These are phyloP conservation scores for Macaranga tanarius DNA, from an alignment of 441 rosid species.

Conservation along the genomic window DNA sequence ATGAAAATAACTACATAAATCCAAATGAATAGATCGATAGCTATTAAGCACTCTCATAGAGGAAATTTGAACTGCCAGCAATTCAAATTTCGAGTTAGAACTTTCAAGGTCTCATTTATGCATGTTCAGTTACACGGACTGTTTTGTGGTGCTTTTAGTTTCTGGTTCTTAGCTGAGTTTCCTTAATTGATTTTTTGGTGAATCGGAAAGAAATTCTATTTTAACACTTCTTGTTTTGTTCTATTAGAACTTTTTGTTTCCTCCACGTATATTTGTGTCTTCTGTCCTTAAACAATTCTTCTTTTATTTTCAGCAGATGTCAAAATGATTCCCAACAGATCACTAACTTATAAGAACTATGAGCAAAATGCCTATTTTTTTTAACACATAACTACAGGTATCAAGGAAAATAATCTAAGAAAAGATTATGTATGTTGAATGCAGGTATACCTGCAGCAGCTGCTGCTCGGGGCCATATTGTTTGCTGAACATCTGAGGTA, in stretches of 20 bases:
- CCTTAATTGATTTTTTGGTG: neutral
- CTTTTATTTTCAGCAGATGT: neutral
- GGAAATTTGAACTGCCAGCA: too few relatives aligned
- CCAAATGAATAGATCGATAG: neutral
- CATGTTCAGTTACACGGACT: neutral
- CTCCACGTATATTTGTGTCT: neutral
- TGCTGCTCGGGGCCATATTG: conserved; percentile 98
- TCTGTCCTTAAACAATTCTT: neutral
- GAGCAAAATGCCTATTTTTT: too few relatives aligned
- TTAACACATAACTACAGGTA: too few relatives aligned
- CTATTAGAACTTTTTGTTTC: neutral
- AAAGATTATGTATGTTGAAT: neutral
- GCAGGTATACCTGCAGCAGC: conserved; percentile 75
- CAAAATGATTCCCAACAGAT: neutral
- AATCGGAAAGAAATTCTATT: neutral
- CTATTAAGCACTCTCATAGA: neutral
- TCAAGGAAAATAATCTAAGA: neutral
- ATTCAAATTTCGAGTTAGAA: neutral
- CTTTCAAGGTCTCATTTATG: neutral
- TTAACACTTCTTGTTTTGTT: neutral
- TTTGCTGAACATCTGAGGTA: conserved; percentile 78
- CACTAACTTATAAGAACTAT: too few relatives aligned
- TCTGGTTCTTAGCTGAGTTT: neutral
- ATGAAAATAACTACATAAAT: neutral
- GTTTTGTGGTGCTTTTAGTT: neutral